Evolutionary conservation across 768 basidiomycete species (phyloP), one percentile per base, ranked within the genome.

Genomic region (Termitomyces sp.): DNA sequence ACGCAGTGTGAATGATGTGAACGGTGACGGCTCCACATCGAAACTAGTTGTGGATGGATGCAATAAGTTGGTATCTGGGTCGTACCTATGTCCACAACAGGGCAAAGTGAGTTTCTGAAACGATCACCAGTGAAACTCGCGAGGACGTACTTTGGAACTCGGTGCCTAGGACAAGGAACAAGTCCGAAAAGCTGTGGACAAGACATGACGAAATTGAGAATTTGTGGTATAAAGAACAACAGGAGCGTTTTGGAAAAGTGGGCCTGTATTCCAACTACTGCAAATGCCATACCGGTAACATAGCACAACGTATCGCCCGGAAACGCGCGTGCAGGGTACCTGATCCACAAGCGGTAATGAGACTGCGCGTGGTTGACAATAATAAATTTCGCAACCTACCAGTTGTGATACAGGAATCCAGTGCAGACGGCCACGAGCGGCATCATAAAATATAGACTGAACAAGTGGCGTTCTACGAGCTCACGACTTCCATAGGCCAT

Each of bases 221-320:
- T 89, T 71, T 99, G 97, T 4, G 97, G 97, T 50, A 99, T 81
- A 77, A 98, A 98, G 79, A 99, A 98, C 28, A 98, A 77, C 58
- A 98, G 81, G 9, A 99, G 77, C 0, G 97, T 99, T 75, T 99
- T 99, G 55, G 93, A 93, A 72, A 95, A 98, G 72, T 99, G 97
- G 0, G 91, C 94, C 68, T 97, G 93, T 62, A 99, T 98, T 26
- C 94, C 95, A 35, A 96, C 95, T 9, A 97, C 95, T 0, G 97
- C 89, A 70, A 99, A 98, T 4, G 97, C 93, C 97, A 99, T 99
- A 60, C 97, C 97, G 0, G 94, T 86, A 43, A 98, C 87, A 75
- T 99, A 99, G 72, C 97, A 99, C 33, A 99, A 81, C 4, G 97
- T 99, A 71, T 99, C 97, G 3, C 97, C 97, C 0, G 95, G 91